phyloP scores from a whole-genome alignment of 2,329 filamentous ascomycete species.

The Xylariaceae sp. region DNA sequence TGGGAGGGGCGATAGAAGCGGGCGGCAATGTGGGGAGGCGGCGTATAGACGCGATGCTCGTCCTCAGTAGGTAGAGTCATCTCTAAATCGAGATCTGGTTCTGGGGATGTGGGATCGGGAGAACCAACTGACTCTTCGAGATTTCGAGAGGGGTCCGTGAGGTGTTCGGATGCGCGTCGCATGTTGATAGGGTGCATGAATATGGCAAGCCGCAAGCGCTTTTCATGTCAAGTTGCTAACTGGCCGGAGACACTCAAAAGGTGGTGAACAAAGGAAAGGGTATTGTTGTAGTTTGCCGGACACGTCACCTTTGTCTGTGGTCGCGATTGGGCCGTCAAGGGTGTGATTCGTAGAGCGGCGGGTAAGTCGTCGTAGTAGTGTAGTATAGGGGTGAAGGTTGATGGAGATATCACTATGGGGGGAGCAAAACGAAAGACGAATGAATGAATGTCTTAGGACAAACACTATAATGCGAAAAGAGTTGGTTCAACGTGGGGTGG shows the following conservation, averaged over 20 bases:
- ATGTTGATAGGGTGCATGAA: conserved; percentile 31
- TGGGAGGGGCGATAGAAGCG: conserved; percentile 69
- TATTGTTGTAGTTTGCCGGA: conserved; percentile 8
- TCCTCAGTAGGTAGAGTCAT: conserved; percentile 33
- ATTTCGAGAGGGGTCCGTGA: conserved; percentile 40
- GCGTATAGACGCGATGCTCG: conserved; percentile 47
- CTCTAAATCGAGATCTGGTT: conserved; percentile 30
- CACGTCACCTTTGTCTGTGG: conserved; percentile 8
- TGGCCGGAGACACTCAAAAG: conserved; percentile 14
- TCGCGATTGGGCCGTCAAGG: too few relatives aligned
- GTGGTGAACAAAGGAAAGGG: neutral
- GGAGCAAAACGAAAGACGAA: too few relatives aligned
- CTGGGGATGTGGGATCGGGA: conserved; percentile 26
- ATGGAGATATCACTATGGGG: too few relatives aligned
- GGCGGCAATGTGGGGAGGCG: conserved; percentile 72
- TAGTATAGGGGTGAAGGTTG: too few relatives aligned
- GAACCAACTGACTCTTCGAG: conserved; percentile 34
- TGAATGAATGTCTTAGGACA: too few relatives aligned
- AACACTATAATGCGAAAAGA: too few relatives aligned
- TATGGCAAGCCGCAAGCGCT: conserved; percentile 16
- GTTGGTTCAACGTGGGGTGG: too few relatives aligned
- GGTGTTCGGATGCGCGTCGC: conserved; percentile 40
- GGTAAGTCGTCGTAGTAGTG: too few relatives aligned
- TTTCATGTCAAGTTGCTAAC: conserved; percentile 18
- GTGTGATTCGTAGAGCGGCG: too few relatives aligned